phyloP scores from a whole-genome alignment of 768 basidiomycete genomes.

The Neoboletus brunneissimus region DNA sequence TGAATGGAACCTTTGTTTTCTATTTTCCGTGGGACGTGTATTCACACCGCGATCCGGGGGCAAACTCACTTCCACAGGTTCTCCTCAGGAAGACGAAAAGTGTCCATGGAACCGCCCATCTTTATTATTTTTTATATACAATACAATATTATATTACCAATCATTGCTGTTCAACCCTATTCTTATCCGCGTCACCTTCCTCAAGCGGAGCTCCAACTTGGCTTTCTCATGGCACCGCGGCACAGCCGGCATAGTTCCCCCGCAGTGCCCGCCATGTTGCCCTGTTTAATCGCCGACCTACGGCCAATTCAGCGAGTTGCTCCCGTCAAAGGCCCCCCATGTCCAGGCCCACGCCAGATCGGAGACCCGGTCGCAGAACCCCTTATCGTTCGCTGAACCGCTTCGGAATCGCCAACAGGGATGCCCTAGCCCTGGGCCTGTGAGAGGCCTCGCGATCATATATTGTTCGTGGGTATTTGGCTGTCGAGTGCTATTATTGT shows the following conservation, averaged over 20 bases:
- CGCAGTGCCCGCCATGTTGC: slow-evolving; percentile 2
- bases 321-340: neutral
- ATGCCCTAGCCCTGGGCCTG: slow-evolving; percentile 26
- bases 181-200: slow-evolving; percentile 11
- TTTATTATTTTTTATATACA: slow-evolving; percentile 13
- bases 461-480: slow-evolving; percentile 12
- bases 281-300: slow-evolving; percentile 33
- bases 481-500: slow-evolving; percentile 18
- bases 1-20: neutral
- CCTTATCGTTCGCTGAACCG: slow-evolving; percentile 1
- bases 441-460: slow-evolving; percentile 20
- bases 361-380: neutral
- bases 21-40: neutral
- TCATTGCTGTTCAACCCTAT: slow-evolving; percentile 3
- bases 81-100: slow-evolving; percentile 9
- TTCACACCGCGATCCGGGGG: slow-evolving; percentile 17
- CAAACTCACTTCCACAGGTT: neutral
- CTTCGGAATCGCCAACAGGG: slow-evolving; percentile 11
- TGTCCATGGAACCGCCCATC: slow-evolving; percentile 8
- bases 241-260: slow-evolving; percentile 25
- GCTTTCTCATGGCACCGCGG: slow-evolving; percentile 25
- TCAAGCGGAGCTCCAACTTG: slow-evolving; percentile 28
- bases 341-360: neutral
- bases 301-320: slow-evolving; percentile 22
- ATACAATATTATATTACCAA: slow-evolving; percentile 16